Evolutionary conservation across 2,329 filamentous ascomycete genomes (phyloP), one percentile per base, ranked within the genome.

Genomic region (Colletotrichum tamarilloi): DNA sequence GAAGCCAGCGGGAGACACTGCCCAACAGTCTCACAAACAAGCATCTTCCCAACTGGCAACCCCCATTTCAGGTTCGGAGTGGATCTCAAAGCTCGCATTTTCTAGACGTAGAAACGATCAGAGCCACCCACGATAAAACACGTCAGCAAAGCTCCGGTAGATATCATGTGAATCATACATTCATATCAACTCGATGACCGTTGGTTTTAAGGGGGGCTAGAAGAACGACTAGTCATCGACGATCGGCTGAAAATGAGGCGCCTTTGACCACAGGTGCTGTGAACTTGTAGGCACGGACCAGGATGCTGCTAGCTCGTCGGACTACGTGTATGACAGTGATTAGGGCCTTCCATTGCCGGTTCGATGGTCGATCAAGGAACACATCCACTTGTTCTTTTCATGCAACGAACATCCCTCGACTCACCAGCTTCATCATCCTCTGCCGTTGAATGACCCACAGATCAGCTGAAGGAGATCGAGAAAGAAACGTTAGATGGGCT

Each of bases 251-350:
- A n/a, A 46, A 57, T 9, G 24, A 65, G 52, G 62, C 30, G 49
- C 49, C 32, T 22, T 55, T 35, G 22, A 28, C n/a, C 14, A 53
- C n/a, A 0, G 14, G n/a, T 19, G 52, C 14, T 24, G 24, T 3
- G 22, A 49, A 14, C 6, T 55, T 6, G n/a, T 16, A 7, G 16
- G 62, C 62, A 42, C 32, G 28, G 46, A 14, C 62, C 32, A 32
- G 62, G 62, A 65, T 65, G 3, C 52, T n/a, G 62, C 49, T 30
- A 24, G 52, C 32, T 56, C 22, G 14, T 30, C 22, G 49, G 62
- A 56, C 32, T 56, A 65, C 62, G 62, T 65, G 62, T 46, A 65
- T 49, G 32, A 53, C 62, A 42, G 1, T 65, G 52, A 56, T 56
- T 65, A 38, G 62, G 53, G 16, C 24, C 16, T 38, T 28, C 19